Evolutionary conservation across 768 basidiomycete genomes (phyloP), one percentile per base, ranked within the genome.

Genomic region (Obba rivulosa): DNA sequence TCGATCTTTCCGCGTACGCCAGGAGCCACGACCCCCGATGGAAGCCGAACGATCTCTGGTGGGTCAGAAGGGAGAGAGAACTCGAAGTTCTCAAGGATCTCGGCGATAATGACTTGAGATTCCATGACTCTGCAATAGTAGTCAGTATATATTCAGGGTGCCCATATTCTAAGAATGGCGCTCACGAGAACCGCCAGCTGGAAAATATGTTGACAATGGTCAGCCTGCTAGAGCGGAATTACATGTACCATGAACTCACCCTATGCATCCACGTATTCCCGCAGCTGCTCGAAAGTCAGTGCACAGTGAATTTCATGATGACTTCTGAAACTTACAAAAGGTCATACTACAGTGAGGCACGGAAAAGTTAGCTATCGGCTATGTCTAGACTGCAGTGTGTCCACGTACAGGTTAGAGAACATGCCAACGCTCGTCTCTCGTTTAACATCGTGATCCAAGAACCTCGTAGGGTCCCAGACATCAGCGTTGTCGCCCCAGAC

Each of bases 21-120:
- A 3, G 69, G 69, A 4, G 55, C 41, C 60, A 69, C 64, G 17
- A 66, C 37, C 0, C 61, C 64, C 1, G 61, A 58, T 8, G 64
- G 60, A 21, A 62, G 53, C 36, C 69, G 57, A 9, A 60, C 35
- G 34, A 69, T 62, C 38, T 59, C 57, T 0, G 61, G 54, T 35
- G 59, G 62, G 21, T 60, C 59, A 21, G 58, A 39, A 1, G 68
- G 65, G 13, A 66, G 55, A 10, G 54, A 46, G 40, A 65, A 68
- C 38, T 63, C 58, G 48, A 70, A 70, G 37, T 63, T 62, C 50
- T 65, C 64, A 24, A 70, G 49, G 23, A 70, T 61, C 36, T 66
- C 63, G 9, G 61, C 56, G n/a, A 65, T 54, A 31, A 69, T 56
- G 3, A 59, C 59, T 45, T 68, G 67, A 55, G 64, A 62, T 43